Percentiles rank a stretch among this genome's conserved stretches.
Evolutionary conservation across 495 filamentous ascomycete species (phyloP).

Genomic region (Cetradonia linearis): DNA sequence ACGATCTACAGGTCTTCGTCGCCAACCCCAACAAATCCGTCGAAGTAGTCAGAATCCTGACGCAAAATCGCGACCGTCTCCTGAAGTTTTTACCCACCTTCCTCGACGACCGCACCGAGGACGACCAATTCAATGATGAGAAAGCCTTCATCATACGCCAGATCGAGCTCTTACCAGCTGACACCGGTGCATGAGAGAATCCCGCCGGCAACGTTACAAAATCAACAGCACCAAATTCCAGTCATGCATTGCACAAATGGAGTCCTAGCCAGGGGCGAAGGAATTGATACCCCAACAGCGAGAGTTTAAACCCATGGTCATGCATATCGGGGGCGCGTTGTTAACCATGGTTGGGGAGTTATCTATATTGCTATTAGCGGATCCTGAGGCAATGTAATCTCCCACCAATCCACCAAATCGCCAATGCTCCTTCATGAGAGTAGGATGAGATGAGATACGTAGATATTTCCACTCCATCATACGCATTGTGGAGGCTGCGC

Average conservation of each 20-base stretch:
- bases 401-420: not conserved
- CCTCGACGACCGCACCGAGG: constrained; percentile 87
- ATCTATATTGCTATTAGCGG: not conserved
- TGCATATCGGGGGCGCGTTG: too few relatives aligned
- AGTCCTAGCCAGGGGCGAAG: not conserved
- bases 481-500: not conserved
- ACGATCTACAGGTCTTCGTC: constrained; percentile 65
- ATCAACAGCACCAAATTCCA: not conserved
- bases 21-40: constrained; percentile 94
- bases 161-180: constrained; percentile 44
- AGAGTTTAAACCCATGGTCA: too few relatives aligned
- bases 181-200: constrained; percentile 2
- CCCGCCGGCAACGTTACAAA: not conserved
- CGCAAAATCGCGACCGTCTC: constrained; percentile 89
- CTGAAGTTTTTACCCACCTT: constrained; percentile 83
- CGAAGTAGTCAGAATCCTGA: constrained; percentile 84
- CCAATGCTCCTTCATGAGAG: not conserved
- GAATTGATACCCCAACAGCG: too few relatives aligned
- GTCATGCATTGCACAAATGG: not conserved
- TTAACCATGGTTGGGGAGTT: not conserved
- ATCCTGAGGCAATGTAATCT: not conserved
- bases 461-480: not conserved
- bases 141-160: constrained; percentile 93
- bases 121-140: constrained; percentile 98
- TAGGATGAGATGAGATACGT: not conserved